A percentile compares a stretch with the other conserved stretches of the same genome.
These are phyloP conservation scores for Penicillium sp. DNA, from an alignment of 2,329 filamentous ascomycete species.

Conservation along the genomic window DNA sequence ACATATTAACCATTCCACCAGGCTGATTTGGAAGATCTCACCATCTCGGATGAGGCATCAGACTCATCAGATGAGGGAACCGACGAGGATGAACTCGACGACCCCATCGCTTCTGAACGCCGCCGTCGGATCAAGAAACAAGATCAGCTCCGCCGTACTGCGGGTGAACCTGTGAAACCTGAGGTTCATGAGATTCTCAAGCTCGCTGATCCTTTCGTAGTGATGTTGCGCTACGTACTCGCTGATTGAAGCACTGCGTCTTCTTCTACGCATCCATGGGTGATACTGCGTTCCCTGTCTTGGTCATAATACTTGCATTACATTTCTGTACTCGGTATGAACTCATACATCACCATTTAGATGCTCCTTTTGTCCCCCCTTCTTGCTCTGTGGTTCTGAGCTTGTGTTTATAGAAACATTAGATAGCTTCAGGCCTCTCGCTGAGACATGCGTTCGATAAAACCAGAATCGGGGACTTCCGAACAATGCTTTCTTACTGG, in stretches of 20 bases:
- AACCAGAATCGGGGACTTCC: too few relatives aligned
- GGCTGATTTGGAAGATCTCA: conserved; percentile 78
- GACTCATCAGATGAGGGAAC: conserved; percentile 65
- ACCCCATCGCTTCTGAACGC: conserved; percentile 84
- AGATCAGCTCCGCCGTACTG: conserved; percentile 73
- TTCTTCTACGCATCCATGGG: background rate
- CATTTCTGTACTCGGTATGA: too few relatives aligned
- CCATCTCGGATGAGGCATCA: conserved; percentile 70
- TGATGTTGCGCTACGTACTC: conserved; percentile 77
- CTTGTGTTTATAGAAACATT: too few relatives aligned
- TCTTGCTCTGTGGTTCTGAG: too few relatives aligned
- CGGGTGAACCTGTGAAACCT: conserved; percentile 82
- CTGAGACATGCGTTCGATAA: too few relatives aligned
- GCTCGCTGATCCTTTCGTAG: conserved; percentile 72
- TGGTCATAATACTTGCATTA: too few relatives aligned
- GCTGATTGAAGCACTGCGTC: conserved; percentile 56
- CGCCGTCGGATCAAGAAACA: conserved; percentile 72
- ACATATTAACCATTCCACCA: conserved; percentile 27
- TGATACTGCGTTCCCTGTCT: too few relatives aligned
- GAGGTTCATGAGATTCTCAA: conserved; percentile 74
- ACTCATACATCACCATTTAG: too few relatives aligned
- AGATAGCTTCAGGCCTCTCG: too few relatives aligned
- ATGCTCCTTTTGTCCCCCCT: too few relatives aligned
- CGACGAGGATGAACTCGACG: conserved; percentile 67
- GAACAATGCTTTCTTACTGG: too few relatives aligned